Percentiles rank a stretch among this genome's conserved stretches.
Evolutionary conservation across 495 filamentous ascomycete species (phyloP).

Genomic region (Penicillium macrosclerotiorum): DNA sequence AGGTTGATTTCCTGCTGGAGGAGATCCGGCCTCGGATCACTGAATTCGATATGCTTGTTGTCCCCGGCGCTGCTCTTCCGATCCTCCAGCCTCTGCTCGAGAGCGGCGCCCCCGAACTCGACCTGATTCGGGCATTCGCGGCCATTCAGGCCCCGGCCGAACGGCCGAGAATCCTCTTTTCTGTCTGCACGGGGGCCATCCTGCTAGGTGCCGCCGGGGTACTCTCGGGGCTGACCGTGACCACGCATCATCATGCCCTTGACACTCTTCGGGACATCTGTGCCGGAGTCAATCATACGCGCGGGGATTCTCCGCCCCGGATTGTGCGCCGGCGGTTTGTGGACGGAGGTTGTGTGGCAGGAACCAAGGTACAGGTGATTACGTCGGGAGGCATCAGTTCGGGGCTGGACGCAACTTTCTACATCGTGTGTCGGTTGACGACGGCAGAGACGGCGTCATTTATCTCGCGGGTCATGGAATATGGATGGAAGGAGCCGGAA

Average conservation of each 20-base stretch:
- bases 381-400: no score
- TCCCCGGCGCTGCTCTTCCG: conserved; percentile 48
- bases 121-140: conserved; percentile 18
- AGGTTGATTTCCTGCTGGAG: no score
- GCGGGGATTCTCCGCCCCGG: neutral
- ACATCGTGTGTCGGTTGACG: no score
- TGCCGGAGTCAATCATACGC: neutral
- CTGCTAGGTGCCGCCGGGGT: conserved; percentile 68
- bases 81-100: conserved; percentile 8
- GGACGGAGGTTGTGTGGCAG: no score
- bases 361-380: no score
- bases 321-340: no score
- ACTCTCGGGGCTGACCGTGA: conserved; percentile 66
- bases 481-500: conserved; percentile 67
- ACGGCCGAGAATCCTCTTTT: conserved; percentile 57
- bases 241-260: conserved; percentile 64
- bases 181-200: conserved; percentile 71
- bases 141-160: conserved; percentile 2
- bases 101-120: conserved; percentile 8
- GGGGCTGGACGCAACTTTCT: no score
- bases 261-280: no score
- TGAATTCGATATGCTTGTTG: conserved; percentile 66
- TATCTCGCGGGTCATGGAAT: conserved; percentile 58
- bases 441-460: no score
- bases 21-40: no score